Evolutionary conservation across 805 yeast species (phyloP).

Genomic region (Ogataea corticis): DNA sequence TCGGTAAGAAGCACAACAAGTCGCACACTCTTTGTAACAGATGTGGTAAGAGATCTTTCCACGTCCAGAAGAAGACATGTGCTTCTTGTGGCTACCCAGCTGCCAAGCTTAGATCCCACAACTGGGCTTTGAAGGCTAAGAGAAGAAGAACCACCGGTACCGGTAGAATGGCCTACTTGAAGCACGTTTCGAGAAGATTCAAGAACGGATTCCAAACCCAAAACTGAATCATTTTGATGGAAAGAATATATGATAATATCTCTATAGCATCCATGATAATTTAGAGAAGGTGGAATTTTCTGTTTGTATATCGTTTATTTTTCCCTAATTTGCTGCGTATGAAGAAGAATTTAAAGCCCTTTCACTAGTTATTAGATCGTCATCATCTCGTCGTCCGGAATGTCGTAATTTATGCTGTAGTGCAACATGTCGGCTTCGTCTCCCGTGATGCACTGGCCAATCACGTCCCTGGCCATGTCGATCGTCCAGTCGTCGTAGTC

Average conservation of each 20-base stretch:
- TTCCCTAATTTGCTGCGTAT: constrained; percentile 11
- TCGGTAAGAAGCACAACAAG: constrained; percentile 99
- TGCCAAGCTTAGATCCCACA: constrained; percentile 97
- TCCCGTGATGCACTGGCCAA: constrained; percentile 66
- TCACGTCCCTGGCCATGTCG: constrained; percentile 67
- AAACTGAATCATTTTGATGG: constrained; percentile 19
- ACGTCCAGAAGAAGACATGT: constrained; percentile 98
- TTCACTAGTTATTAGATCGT: constrained; percentile 9
- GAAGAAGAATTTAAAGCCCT: constrained; percentile 10
- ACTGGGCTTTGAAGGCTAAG: constrained; percentile 99
- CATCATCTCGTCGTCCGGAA: constrained; percentile 25
- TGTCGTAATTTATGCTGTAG: constrained; percentile 56
- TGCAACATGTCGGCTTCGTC: constrained; percentile 80
- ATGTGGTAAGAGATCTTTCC: constrained; percentile 99
- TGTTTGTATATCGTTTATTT: constrained; percentile 15
- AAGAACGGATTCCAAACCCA: constrained; percentile 96
- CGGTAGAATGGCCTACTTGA: constrained; percentile 98
- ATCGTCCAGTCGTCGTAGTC: constrained; percentile 62
- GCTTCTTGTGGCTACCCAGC: constrained; percentile 99
- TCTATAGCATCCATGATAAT: constrained; percentile 7
- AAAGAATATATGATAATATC: constrained; percentile 7
- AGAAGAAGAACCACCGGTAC: constrained; percentile 99
- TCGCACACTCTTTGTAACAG: constrained; percentile 98
- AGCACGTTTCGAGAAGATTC: constrained; percentile 96
- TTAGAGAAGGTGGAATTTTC: constrained; percentile 11